Evolutionary conservation across 2,329 filamentous ascomycete species (phyloP).

Genomic region (Talaromyces albobiverticillius): DNA sequence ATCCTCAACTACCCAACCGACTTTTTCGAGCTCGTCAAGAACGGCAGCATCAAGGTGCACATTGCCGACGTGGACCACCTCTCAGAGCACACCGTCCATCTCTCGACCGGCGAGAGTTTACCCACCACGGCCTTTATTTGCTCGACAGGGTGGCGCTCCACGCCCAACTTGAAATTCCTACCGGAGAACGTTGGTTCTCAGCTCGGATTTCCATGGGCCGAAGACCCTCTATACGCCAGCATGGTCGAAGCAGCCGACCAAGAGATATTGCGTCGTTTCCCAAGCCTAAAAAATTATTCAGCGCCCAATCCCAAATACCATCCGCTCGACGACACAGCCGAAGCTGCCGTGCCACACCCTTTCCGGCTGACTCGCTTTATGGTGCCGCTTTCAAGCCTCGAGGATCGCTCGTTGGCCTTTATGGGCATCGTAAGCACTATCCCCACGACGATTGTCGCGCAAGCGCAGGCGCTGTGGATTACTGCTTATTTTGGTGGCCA

Average conservation of each 20-base stretch:
- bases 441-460: constrained; percentile 44
- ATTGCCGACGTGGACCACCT: constrained; percentile 54
- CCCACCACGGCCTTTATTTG: constrained; percentile 52
- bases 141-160: constrained; percentile 57
- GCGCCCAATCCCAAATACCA: not conserved
- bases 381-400: constrained; percentile 41
- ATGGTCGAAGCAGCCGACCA: constrained; percentile 19
- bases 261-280: constrained; percentile 8
- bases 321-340: not conserved
- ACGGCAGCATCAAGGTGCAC: constrained; percentile 55
- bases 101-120: constrained; percentile 47
- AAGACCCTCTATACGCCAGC: constrained; percentile 4
- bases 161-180: constrained; percentile 50
- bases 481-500: constrained; percentile 60
- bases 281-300: constrained; percentile 16
- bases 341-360: constrained; percentile 34
- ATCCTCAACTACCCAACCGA: constrained; percentile 61
- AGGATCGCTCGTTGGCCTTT: constrained; percentile 48
- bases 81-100: constrained; percentile 43
- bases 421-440: constrained; percentile 47
- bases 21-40: constrained; percentile 56
- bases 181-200: constrained; percentile 4
- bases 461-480: constrained; percentile 60
- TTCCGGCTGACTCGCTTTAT: constrained; percentile 49
- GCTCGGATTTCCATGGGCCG: constrained; percentile 8